Percentiles rank a stretch among this genome's conserved stretches.
Evolutionary conservation across 192 early-diverging fungal genomes (phyloP).

Genomic region (Coemansia sp.): DNA sequence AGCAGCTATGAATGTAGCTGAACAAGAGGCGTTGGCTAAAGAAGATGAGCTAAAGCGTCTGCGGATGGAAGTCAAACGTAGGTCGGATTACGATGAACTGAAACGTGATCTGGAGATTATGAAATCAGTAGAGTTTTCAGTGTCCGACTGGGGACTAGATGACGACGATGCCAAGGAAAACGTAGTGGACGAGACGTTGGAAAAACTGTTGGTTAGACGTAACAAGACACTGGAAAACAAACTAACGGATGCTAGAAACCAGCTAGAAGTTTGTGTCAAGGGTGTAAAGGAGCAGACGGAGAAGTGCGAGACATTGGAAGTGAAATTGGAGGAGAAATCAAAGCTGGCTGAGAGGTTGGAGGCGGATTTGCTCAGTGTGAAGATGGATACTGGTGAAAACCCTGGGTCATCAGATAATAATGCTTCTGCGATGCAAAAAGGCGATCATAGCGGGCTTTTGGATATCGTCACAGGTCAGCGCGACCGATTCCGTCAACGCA

Average conservation of each 20-base stretch:
- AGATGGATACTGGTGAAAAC: neutral
- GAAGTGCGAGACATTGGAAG: conserved; percentile 56
- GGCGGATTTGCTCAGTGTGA: conserved; percentile 26
- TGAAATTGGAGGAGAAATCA: conserved; percentile 61
- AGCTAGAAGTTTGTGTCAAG: conserved; percentile 52
- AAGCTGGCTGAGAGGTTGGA: conserved; percentile 50
- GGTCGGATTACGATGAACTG: conserved; percentile 84
- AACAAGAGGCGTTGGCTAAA: conserved; percentile 39
- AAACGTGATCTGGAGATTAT: conserved; percentile 83
- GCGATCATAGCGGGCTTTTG: conserved; percentile 48
- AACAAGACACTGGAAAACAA: conserved; percentile 81
- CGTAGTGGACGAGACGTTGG: conserved; percentile 63
- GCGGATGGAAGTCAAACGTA: conserved; percentile 58
- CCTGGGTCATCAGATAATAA: neutral
- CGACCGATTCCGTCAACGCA: conserved; percentile 85
- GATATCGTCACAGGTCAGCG: conserved; percentile 88
- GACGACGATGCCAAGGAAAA: conserved; percentile 48
- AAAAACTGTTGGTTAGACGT: conserved; percentile 77
- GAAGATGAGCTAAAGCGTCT: conserved; percentile 64
- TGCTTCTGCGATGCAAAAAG: neutral
- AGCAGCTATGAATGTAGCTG: conserved; percentile 15
- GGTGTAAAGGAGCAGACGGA: conserved; percentile 37
- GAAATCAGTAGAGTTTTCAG: conserved; percentile 68
- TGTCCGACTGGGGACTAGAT: conserved; percentile 50
- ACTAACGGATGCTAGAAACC: conserved; percentile 54